Conservation (phyloP, 106 monocot genomes). For the Dendrobium officinale region DNA sequence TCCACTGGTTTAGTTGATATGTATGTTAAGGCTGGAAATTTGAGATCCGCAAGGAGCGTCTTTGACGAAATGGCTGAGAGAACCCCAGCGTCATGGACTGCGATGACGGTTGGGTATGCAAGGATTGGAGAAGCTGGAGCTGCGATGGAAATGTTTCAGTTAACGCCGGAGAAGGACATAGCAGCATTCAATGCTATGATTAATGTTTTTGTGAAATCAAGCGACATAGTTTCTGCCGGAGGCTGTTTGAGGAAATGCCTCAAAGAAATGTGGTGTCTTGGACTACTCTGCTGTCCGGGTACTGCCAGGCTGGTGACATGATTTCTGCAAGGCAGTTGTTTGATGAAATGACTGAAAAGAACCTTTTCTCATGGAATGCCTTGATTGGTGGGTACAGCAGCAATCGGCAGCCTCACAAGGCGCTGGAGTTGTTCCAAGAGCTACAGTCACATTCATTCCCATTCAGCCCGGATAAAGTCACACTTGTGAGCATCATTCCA, state of each 20-base stretch:
- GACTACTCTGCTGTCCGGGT: conserved; percentile 46
- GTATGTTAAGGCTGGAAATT: conserved; percentile 19
- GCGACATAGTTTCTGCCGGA: conserved; percentile 31
- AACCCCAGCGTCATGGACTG: conserved; percentile 26
- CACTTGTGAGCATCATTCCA: conserved; percentile 40
- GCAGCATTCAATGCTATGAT: conserved; percentile 48
- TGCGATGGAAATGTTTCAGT: conserved; percentile 24
- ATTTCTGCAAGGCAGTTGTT: conserved; percentile 25
- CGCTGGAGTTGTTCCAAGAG: conserved; percentile 31
- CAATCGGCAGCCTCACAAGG: conserved; percentile 24
- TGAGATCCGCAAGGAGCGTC: conserved; percentile 15
- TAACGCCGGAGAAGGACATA: conserved; percentile 40
- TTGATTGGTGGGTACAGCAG: conserved; percentile 44
- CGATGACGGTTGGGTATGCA: conserved; percentile 29
- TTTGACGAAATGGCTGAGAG: conserved; percentile 33
- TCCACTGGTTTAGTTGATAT: conserved; percentile 32
- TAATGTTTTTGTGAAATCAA: conserved; percentile 28
- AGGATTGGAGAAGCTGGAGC: conserved; percentile 10
- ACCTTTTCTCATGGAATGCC: conserved; percentile 41
- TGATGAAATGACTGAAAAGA: conserved; percentile 31
- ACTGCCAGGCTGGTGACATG: conserved; percentile 31
- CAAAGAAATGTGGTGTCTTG: conserved; percentile 40
- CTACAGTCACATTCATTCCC: conserved; percentile 22
- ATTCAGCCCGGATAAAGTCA: conserved; percentile 37
- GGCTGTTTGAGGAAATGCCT: conserved; percentile 31